Evolutionary conservation across 2,329 filamentous ascomycete species (phyloP).

Genomic region (Alternaria ventricosa): DNA sequence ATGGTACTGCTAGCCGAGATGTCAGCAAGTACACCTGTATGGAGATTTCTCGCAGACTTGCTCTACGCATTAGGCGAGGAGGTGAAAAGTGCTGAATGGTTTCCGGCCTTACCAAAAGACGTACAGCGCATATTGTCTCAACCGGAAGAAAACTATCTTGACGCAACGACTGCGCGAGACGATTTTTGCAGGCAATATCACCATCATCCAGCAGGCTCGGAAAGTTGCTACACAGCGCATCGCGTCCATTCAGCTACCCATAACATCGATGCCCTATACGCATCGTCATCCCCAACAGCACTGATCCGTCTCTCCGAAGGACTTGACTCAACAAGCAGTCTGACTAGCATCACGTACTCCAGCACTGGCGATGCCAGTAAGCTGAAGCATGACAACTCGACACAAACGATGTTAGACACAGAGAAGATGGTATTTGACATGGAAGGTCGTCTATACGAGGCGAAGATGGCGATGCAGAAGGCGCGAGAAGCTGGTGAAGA

Average conservation of each 20-base stretch:
- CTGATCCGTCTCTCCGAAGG: neutral
- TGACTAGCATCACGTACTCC: neutral
- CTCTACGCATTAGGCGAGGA: neutral
- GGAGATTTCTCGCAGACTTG: constrained; percentile 1
- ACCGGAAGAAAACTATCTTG: neutral
- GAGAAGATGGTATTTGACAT: constrained; percentile 12
- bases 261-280: neutral
- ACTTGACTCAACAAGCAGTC: neutral
- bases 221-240: neutral
- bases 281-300: neutral
- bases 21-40: neutral
- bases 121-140: neutral
- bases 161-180: neutral
- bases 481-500: neutral
- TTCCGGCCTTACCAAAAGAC: neutral
- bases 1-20: neutral
- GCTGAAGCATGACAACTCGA: neutral
- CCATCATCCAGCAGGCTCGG: neutral
- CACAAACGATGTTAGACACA: neutral
- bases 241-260: neutral
- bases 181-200: neutral
- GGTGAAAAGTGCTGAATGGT: neutral
- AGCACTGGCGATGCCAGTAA: neutral
- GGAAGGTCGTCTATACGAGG: constrained; percentile 3
- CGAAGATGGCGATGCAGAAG: neutral